A percentile compares a stretch with the other conserved stretches of the same genome.
These are phyloP conservation scores for Botrytis paeoniae DNA, from an alignment of 2,329 filamentous ascomycete genomes.

Conservation along the genomic window DNA sequence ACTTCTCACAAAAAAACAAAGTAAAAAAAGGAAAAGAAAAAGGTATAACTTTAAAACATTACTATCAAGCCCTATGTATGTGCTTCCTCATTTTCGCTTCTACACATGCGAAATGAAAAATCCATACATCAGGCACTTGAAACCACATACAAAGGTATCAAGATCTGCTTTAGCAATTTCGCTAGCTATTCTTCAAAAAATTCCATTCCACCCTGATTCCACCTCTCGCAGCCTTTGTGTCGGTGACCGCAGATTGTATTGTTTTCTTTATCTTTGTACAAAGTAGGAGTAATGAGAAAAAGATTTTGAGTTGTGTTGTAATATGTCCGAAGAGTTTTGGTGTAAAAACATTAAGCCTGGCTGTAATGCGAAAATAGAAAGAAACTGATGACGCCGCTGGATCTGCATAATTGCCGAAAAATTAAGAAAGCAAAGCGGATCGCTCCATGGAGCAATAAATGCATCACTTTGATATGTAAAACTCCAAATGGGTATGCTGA, in stretches of 20 bases:
- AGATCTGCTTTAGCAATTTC: neutral
- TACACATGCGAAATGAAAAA: neutral
- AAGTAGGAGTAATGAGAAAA: constrained; percentile 6
- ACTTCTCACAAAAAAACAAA: neutral
- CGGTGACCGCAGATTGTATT: constrained; percentile 15
- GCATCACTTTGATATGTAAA: constrained; percentile 24
- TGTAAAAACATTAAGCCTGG: constrained; percentile 20
- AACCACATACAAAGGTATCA: constrained; percentile 1
- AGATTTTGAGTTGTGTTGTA: constrained; percentile 10
- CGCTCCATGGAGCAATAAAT: constrained; percentile 13
- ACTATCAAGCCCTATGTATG: neutral
- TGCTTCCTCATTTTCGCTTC: neutral
- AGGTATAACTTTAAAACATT: constrained; percentile 5
- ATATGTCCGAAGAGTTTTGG: neutral
- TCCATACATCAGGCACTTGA: constrained; percentile 1
- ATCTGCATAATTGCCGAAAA: constrained; percentile 6
- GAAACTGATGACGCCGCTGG: constrained; percentile 6
- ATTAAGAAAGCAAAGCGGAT: constrained; percentile 16
- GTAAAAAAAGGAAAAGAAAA: neutral
- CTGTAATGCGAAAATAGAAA: constrained; percentile 16
- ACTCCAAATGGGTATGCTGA: constrained; percentile 31
- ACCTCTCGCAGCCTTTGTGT: constrained; percentile 13
- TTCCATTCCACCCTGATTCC: constrained; percentile 2
- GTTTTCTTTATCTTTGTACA: constrained; percentile 17
- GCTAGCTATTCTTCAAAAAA: neutral